phyloP scores from a whole-genome alignment of 306 rosid species.

The Pachyrhizus erosus region DNA sequence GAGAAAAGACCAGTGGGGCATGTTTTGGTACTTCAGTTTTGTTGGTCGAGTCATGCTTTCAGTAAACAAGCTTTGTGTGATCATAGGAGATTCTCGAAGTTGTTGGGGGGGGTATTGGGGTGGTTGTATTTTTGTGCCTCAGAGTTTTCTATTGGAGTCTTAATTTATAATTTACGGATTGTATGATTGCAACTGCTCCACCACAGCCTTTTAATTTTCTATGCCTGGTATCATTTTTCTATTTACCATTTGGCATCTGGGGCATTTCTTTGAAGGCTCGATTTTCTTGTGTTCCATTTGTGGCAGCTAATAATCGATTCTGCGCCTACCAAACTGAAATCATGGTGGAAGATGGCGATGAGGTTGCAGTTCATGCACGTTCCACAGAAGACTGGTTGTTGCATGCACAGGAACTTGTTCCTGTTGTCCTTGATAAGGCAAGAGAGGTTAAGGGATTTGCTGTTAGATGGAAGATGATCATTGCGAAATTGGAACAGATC shows the following conservation, averaged over 20 bases:
- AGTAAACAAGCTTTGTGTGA: slow-evolving; percentile 61
- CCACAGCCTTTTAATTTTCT: slow-evolving; percentile 53
- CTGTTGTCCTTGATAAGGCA: slow-evolving; percentile 66
- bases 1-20: slow-evolving; percentile 61
- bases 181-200: slow-evolving; percentile 77
- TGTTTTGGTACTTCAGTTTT: slow-evolving; percentile 62
- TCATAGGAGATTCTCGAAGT: slow-evolving; percentile 72
- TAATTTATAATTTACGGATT: slow-evolving; percentile 53
- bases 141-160: slow-evolving; percentile 48
- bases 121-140: slow-evolving; percentile 46
- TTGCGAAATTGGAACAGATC: slow-evolving; percentile 79
- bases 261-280: slow-evolving; percentile 42
- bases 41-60: slow-evolving; percentile 67
- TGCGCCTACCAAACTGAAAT: slow-evolving; percentile 39
- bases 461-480: slow-evolving; percentile 86
- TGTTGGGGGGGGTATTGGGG: slow-evolving; percentile 58
- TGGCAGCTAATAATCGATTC: slow-evolving; percentile 40
- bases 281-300: slow-evolving; percentile 48
- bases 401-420: slow-evolving; percentile 72
- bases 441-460: slow-evolving; percentile 75
- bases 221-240: slow-evolving; percentile 34
- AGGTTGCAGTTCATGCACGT: slow-evolving; percentile 44
- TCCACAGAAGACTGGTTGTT: slow-evolving; percentile 80
- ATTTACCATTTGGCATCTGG: slow-evolving; percentile 41
- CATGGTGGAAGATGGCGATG: slow-evolving; percentile 73